phyloP scores from a whole-genome alignment of 331 rosid genomes.

The Pyracantha coccinea region DNA sequence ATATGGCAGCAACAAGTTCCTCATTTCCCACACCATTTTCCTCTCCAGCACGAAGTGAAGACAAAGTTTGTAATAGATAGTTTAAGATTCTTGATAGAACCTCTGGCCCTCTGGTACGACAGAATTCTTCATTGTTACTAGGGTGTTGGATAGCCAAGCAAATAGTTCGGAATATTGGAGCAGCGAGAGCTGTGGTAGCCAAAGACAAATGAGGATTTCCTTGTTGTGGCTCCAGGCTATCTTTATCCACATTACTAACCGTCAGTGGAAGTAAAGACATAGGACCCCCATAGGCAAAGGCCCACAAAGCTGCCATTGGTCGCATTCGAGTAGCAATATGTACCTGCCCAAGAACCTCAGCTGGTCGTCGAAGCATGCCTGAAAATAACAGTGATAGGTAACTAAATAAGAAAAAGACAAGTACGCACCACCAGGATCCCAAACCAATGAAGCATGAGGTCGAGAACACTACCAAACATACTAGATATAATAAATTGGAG shows the following conservation, averaged over 20 bases:
- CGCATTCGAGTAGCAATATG: constrained; percentile 81
- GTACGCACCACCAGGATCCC: not conserved
- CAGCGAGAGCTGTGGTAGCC: constrained; percentile 82
- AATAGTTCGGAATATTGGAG: constrained; percentile 82
- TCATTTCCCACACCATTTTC: constrained; percentile 72
- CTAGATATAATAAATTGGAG: not conserved
- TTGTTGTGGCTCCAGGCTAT: constrained; percentile 66
- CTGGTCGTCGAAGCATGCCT: constrained; percentile 91
- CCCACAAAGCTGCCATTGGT: constrained; percentile 89
- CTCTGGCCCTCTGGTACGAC: constrained; percentile 83
- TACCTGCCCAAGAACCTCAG: constrained; percentile 98
- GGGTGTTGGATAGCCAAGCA: constrained; percentile 66
- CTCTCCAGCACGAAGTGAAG: constrained; percentile 61
- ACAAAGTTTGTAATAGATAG: constrained; percentile 73
- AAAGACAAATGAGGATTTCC: constrained; percentile 53
- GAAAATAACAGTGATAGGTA: constrained; percentile 26
- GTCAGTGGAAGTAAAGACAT: constrained; percentile 92
- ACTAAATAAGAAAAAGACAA: constrained; percentile 17
- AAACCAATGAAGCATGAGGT: not conserved
- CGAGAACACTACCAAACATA: not conserved
- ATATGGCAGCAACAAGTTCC: constrained; percentile 90
- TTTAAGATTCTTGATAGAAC: constrained; percentile 86
- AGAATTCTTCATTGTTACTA: constrained; percentile 83
- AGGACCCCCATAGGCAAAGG: constrained; percentile 92
- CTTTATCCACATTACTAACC: constrained; percentile 55